Conservation (phyloP, 352 stramenopile species). For the Phytophthora sansomeana region DNA sequence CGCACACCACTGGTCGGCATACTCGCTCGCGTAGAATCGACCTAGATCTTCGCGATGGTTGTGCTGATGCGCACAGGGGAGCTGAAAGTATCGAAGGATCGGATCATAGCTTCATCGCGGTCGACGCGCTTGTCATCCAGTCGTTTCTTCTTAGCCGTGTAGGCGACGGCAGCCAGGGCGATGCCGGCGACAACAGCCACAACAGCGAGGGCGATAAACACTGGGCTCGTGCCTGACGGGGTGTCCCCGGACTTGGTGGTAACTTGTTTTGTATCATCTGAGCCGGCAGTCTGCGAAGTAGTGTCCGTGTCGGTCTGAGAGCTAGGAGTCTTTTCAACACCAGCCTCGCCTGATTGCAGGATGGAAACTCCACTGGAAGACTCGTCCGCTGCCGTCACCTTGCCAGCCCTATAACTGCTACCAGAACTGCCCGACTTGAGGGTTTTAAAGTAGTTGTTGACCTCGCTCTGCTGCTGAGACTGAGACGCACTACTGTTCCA, state of each 20-base stretch:
- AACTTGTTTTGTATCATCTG: constrained; percentile 27
- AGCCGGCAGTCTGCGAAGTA: constrained; percentile 24
- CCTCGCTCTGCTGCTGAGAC: constrained; percentile 21
- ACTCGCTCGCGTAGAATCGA: not conserved
- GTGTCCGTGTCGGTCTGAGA: constrained; percentile 14
- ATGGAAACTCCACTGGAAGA: constrained; percentile 37
- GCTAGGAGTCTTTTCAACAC: constrained; percentile 29
- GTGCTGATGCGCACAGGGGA: constrained; percentile 35
- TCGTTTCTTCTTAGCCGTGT: constrained; percentile 38
- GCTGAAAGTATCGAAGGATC: constrained; percentile 40
- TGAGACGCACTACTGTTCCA: constrained; percentile 7
- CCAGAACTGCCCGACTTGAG: constrained; percentile 10
- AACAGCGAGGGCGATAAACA: constrained; percentile 33
- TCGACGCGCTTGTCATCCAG: constrained; percentile 41
- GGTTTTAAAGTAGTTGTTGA: constrained; percentile 23
- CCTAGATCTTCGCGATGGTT: constrained; percentile 45
- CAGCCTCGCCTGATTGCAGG: constrained; percentile 36
- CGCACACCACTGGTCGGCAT: not conserved
- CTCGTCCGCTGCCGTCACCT: constrained; percentile 22
- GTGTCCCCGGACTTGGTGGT: constrained; percentile 23
- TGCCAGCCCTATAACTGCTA: constrained; percentile 32
- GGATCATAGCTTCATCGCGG: constrained; percentile 27
- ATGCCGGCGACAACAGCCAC: constrained; percentile 30
- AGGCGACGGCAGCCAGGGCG: constrained; percentile 34
- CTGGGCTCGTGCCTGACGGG: constrained; percentile 29